phyloP scores from a whole-genome alignment of 345 rosid species.

The rapeseed (Brassica napus) region DNA sequence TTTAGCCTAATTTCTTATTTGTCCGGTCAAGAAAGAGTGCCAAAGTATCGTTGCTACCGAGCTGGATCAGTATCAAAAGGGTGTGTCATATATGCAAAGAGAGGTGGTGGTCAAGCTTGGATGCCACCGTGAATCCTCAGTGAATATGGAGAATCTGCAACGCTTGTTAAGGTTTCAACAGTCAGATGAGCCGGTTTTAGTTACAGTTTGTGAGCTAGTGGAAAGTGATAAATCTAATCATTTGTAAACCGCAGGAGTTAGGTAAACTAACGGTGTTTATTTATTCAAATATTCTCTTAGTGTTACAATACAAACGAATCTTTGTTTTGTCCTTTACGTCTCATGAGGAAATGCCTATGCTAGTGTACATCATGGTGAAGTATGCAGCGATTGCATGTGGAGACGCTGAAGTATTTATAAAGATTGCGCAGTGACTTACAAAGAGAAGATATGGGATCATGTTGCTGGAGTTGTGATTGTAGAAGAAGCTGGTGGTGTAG shows the following conservation, averaged over 20 bases:
- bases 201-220: slow-evolving; percentile 92
- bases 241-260: slow-evolving; percentile 69
- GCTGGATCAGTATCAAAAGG: slow-evolving; percentile 53
- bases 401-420: slow-evolving; percentile 89
- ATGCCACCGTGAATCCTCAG: slow-evolving; percentile 70
- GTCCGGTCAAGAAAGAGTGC: slow-evolving; percentile 76
- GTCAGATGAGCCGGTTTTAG: slow-evolving; percentile 73
- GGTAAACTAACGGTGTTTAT: slow-evolving; percentile 44
- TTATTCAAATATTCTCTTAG: neutral
- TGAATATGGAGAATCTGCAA: slow-evolving; percentile 52
- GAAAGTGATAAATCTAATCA: slow-evolving; percentile 87
- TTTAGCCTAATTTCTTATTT: slow-evolving; percentile 49
- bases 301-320: slow-evolving; percentile 12
- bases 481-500: slow-evolving; percentile 95
- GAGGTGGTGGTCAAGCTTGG: slow-evolving; percentile 85
- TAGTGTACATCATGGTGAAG: slow-evolving; percentile 91
- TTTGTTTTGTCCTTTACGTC: neutral
- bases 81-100: slow-evolving; percentile 77
- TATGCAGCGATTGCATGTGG: slow-evolving; percentile 93
- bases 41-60: slow-evolving; percentile 47
- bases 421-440: slow-evolving; percentile 81
- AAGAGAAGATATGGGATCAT: slow-evolving; percentile 96
- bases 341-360: slow-evolving; percentile 65
- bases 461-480: slow-evolving; percentile 84
- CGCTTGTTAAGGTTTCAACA: slow-evolving; percentile 56